Evolutionary conservation across 2,329 filamentous ascomycete genomes (phyloP).

Genomic region (Moelleriella libera): DNA sequence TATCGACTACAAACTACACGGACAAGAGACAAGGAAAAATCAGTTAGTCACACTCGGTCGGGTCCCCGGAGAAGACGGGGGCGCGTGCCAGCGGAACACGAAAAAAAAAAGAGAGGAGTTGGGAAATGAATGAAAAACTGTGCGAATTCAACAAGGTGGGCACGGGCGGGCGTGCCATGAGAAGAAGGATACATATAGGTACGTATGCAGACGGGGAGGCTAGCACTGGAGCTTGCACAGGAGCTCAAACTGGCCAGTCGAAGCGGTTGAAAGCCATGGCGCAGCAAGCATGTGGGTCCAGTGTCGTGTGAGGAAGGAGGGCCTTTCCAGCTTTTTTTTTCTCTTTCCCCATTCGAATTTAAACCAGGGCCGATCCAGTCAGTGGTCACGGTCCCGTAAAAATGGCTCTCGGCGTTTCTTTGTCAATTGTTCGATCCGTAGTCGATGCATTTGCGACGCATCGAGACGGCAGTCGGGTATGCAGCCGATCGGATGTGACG

Average conservation of each 20-base stretch:
- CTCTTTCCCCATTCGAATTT: neutral
- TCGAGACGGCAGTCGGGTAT: neutral
- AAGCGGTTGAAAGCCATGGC: neutral
- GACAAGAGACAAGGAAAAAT: neutral
- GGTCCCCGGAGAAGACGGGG: neutral
- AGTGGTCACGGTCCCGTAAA: neutral
- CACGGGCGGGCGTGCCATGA: neutral
- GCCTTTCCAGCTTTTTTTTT: neutral
- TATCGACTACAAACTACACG: conserved; percentile 86
- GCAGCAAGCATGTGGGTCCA: neutral
- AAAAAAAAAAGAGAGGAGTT: neutral
- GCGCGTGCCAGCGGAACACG: conserved; percentile 4
- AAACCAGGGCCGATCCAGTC: neutral
- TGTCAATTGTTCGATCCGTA: neutral
- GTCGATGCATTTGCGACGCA: neutral
- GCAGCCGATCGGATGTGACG: neutral
- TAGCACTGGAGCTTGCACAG: neutral
- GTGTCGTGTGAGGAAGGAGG: neutral
- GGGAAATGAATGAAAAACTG: conserved; percentile 2
- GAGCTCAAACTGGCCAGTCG: neutral
- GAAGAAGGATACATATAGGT: neutral
- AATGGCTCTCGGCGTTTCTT: neutral
- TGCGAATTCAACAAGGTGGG: neutral
- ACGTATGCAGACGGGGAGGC: neutral
- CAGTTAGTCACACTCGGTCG: conserved; percentile 5